phyloP scores from a whole-genome alignment of 2,329 filamentous ascomycete species.

The Colletotrichum melonis region DNA sequence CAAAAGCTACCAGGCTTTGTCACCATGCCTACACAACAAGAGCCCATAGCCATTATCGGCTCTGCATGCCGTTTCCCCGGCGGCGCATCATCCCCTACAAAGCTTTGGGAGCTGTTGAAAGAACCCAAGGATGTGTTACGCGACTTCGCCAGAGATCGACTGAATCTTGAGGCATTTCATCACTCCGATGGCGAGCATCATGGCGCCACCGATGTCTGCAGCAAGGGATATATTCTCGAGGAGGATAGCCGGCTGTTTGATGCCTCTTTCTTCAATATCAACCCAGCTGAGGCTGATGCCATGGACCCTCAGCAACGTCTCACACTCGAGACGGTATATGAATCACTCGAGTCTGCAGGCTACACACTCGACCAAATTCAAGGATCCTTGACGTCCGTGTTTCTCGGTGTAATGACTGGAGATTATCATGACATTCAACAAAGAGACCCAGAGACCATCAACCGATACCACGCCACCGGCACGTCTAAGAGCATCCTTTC shows the following conservation, averaged over 20 bases:
- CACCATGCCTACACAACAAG: conserved; percentile 10
- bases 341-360: conserved; percentile 42
- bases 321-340: conserved; percentile 48
- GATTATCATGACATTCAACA: conserved; percentile 44
- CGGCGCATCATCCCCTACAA: conserved; percentile 16
- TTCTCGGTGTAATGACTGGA: conserved; percentile 37
- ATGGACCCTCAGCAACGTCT: conserved; percentile 49
- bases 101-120: conserved; percentile 25
- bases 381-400: conserved; percentile 12
- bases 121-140: too few relatives aligned
- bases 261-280: conserved; percentile 43
- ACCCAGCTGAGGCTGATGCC: conserved; percentile 40
- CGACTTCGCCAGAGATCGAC: conserved; percentile 8
- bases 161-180: conserved; percentile 18
- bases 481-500: conserved; percentile 43
- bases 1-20: too few relatives aligned
- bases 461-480: conserved; percentile 41
- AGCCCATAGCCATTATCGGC: conserved; percentile 35
- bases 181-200: conserved; percentile 36
- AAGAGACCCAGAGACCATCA: conserved; percentile 40
- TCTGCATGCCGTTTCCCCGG: conserved; percentile 19
- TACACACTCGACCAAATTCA: neutral
- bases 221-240: conserved; percentile 37
- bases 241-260: conserved; percentile 40
- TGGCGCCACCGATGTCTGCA: conserved; percentile 38